Base-by-base conservation (phyloP, 1,139 yeast genomes). In the Hyphopichia wangnamkhiaoensis region DNA sequence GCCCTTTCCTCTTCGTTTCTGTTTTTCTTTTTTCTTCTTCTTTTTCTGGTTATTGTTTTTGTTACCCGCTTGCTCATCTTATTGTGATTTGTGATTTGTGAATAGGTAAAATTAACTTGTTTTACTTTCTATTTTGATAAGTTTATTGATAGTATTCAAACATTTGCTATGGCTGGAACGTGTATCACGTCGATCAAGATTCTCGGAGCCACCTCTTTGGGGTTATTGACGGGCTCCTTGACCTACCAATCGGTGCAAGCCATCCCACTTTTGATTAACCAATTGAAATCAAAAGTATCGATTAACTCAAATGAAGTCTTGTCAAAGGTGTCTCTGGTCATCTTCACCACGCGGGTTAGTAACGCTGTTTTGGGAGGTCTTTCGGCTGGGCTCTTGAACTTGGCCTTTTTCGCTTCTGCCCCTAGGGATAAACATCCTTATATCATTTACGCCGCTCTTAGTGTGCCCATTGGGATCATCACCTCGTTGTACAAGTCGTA, bases 371-470 rank as follows among this genome's bases (percentile, higher is more conserved):
- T 74, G 37, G 70, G 75, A 18, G 58, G 67, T 2, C 35, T 74
- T 19, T 61, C 78, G 4, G 44, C 76, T 3, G 56, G 60, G 21
- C 53, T 72, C 40, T 74, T 79, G 41, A 50, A 62, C 27, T 48
- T 68, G 47, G 79, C 79, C 12, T 79, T 62, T 49, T 54, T 52
- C 21, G 58, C 60, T 43, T 67, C 82, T 9, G 65, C 76, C 9
- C 46, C 58, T 6, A 54, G 63, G 37, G 81, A 70, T 32, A 71
- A 71, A 50, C 84, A 79, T 56, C 83, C 83, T 6, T 79, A 78
- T 51, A 69, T 79, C 51, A 51, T 79, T 27, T 79, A 79, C 50
- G 65, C 81, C n/a, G 74, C 79, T n/a, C 38, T 76, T 17, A 76
- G 79, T 14, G 71, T 73, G 26, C 77, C 79, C 5, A 36, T 62